Percentiles rank a stretch among this genome's conserved stretches.
phyloP scores from a whole-genome alignment of 306 rosid species.

The Cucurbita ficifolia region DNA sequence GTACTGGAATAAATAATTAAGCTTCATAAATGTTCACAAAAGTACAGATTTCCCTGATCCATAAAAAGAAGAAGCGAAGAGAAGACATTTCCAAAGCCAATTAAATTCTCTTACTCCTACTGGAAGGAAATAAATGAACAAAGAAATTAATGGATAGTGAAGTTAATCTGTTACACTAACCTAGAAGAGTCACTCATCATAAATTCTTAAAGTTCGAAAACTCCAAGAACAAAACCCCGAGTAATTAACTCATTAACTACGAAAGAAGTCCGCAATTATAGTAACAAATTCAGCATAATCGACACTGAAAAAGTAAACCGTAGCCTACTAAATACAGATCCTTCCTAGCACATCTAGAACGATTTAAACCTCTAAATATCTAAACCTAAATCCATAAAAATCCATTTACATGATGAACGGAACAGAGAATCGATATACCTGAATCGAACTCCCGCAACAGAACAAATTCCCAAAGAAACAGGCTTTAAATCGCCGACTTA shows the following conservation, averaged over 20 bases:
- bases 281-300: conserved; percentile 3
- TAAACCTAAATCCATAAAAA: conserved; percentile 5
- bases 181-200: background rate
- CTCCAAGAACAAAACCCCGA: background rate
- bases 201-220: conserved; percentile 1
- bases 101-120: conserved; percentile 18
- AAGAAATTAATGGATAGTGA: conserved; percentile 5
- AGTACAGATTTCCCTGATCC: conserved; percentile 17
- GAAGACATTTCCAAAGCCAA: conserved; percentile 2
- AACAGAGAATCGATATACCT: conserved; percentile 19
- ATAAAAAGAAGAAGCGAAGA: conserved; percentile 6
- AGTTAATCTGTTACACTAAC: background rate
- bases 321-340: conserved; percentile 9
- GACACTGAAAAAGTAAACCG: conserved; percentile 1
- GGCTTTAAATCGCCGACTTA: conserved; percentile 17
- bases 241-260: background rate
- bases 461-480: conserved; percentile 12
- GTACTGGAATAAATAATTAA: background rate
- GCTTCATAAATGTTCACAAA: background rate
- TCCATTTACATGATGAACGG: conserved; percentile 1
- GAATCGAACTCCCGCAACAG: conserved; percentile 12
- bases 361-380: conserved; percentile 7
- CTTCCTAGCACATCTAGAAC: background rate
- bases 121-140: conserved; percentile 6
- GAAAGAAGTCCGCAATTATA: background rate